These are phyloP conservation scores for Solanum hybrid DNA, from an alignment of 305 asterid species.

Conservation along the genomic window DNA sequence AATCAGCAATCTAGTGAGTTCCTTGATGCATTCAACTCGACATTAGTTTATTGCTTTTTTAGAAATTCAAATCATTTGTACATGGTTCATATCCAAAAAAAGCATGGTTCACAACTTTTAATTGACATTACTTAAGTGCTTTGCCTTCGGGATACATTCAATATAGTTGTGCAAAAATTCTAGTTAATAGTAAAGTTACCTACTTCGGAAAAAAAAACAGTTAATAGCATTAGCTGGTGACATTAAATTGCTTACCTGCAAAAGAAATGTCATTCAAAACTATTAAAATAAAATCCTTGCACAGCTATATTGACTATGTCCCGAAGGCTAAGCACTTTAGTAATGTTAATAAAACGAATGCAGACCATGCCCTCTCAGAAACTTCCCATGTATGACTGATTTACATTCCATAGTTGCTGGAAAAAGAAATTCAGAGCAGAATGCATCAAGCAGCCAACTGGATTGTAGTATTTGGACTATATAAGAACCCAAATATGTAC, in stretches of 20 bases:
- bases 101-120: not conserved
- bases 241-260: not conserved
- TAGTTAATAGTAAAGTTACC: not conserved
- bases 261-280: not conserved
- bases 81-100: not conserved
- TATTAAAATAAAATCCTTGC: not conserved
- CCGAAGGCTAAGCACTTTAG: not conserved
- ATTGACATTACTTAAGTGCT: not conserved
- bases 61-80: not conserved
- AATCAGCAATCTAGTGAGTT: not conserved
- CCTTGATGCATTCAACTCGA: not conserved
- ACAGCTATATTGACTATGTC: not conserved
- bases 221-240: not conserved
- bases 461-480: not conserved
- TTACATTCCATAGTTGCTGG: not conserved
- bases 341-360: not conserved
- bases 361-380: not conserved
- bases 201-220: too few relatives aligned
- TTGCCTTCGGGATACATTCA: not conserved
- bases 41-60: not conserved
- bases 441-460: not conserved
- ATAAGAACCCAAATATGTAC: not conserved
- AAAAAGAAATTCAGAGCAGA: not conserved
- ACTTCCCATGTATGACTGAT: not conserved
- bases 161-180: not conserved